A percentile compares a stretch with the other conserved stretches of the same genome.
These are phyloP conservation scores for Phytopythium kandeliae DNA, from an alignment of 352 stramenopile species.

Conservation along the genomic window DNA sequence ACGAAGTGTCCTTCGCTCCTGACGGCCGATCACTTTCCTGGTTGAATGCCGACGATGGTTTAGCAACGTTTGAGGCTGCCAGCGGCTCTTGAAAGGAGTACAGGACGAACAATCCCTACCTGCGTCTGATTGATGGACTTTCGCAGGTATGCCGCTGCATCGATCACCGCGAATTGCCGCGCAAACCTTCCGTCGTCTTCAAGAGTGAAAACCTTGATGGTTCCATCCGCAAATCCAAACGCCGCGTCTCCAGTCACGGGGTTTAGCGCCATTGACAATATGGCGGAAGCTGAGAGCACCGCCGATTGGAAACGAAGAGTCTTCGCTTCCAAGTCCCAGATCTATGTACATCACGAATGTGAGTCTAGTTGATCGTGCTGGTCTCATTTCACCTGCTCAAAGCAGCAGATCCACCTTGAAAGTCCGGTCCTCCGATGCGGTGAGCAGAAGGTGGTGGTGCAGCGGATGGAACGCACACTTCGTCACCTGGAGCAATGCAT, in stretches of 20 bases:
- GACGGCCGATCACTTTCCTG: background rate
- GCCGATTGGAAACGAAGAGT: constrained; percentile 68
- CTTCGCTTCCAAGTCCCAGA: constrained; percentile 69
- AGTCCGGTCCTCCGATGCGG: constrained; percentile 74
- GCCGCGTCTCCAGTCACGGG: constrained; percentile 51
- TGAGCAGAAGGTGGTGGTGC: constrained; percentile 60
- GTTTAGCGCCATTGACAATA: constrained; percentile 60
- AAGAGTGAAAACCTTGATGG: constrained; percentile 49
- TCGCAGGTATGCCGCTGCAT: constrained; percentile 42
- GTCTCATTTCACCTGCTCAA: too few species aligned
- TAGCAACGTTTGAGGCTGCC: too few species aligned
- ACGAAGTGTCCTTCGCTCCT: constrained; percentile 32
- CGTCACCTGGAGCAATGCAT: constrained; percentile 36
- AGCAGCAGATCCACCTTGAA: constrained; percentile 50
- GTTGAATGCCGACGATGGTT: background rate
- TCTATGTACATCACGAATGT: constrained; percentile 18
- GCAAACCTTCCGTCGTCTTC: constrained; percentile 31
- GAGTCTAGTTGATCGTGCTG: background rate
- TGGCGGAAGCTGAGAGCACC: constrained; percentile 68
- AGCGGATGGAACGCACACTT: constrained; percentile 69
- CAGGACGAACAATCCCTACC: constrained; percentile 16
- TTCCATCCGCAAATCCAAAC: constrained; percentile 71
- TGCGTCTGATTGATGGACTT: constrained; percentile 27
- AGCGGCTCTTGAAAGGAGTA: too few species aligned
- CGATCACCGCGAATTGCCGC: constrained; percentile 44